These are phyloP conservation scores for Blastobotrys elegans DNA, from an alignment of 1,139 yeast genomes.

Conservation along the genomic window DNA sequence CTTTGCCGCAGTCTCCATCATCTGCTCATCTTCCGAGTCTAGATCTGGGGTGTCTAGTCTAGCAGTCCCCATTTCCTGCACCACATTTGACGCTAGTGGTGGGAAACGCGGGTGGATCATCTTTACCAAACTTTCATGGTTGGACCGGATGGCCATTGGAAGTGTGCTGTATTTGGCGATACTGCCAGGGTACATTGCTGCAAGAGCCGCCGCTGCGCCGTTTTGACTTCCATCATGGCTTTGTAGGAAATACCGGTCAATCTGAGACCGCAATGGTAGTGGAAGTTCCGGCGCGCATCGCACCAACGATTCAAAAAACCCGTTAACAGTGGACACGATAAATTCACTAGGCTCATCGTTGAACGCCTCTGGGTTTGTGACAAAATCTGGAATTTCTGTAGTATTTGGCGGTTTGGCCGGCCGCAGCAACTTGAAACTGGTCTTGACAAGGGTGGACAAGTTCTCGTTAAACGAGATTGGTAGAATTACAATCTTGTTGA, in stretches of 20 bases:
- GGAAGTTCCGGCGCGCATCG: slow-evolving; percentile 49
- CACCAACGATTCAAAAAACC: slow-evolving; percentile 48
- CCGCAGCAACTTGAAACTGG: slow-evolving; percentile 25
- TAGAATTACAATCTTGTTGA: slow-evolving; percentile 16
- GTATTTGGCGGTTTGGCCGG: slow-evolving; percentile 13
- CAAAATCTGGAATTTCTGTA: slow-evolving; percentile 53
- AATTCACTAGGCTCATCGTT: slow-evolving; percentile 38
- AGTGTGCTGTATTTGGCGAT: slow-evolving; percentile 55
- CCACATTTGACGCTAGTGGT: slow-evolving; percentile 32
- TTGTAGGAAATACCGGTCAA: slow-evolving; percentile 44
- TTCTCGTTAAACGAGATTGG: slow-evolving; percentile 18
- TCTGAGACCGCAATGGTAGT: slow-evolving; percentile 56
- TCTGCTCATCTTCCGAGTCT: background rate
- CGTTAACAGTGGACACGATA: slow-evolving; percentile 41
- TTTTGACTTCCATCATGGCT: slow-evolving; percentile 20
- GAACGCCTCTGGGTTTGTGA: slow-evolving; percentile 64
- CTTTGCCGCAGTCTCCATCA: background rate
- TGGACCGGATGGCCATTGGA: slow-evolving; percentile 57
- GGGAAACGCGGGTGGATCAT: slow-evolving; percentile 78
- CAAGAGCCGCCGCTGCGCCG: slow-evolving; percentile 43
- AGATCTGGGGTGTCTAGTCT: background rate
- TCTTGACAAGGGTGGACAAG: slow-evolving; percentile 17
- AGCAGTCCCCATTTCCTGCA: background rate
- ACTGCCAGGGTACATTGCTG: slow-evolving; percentile 62
- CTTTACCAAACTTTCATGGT: slow-evolving; percentile 44